These are phyloP conservation scores for Apostasia shenzhenica DNA, from an alignment of 106 monocot species.

Conservation along the genomic window DNA sequence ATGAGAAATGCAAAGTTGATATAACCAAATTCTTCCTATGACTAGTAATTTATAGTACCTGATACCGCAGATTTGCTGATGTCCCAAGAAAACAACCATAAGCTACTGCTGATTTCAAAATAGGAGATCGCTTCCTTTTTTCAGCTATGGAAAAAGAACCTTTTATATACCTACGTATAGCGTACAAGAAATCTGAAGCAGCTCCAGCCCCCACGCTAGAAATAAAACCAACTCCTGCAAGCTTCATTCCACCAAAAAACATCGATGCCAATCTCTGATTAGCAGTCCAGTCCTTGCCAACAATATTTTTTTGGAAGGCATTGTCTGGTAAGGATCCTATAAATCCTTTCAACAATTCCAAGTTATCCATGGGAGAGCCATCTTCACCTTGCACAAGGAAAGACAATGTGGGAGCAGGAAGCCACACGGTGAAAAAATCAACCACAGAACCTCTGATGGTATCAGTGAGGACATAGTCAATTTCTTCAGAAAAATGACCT, in stretches of 20 bases:
- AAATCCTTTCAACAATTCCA: conserved; percentile 69
- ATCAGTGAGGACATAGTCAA: conserved; percentile 93
- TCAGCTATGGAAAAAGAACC: conserved; percentile 19
- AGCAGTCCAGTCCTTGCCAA: conserved; percentile 64
- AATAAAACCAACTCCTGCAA: conserved; percentile 86
- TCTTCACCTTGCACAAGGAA: conserved; percentile 58
- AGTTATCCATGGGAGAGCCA: conserved; percentile 43
- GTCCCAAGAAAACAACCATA: conserved; percentile 85
- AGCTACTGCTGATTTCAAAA: conserved; percentile 71
- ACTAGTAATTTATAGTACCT: conserved; percentile 33
- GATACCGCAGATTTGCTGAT: conserved; percentile 93
- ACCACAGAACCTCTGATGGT: conserved; percentile 92
- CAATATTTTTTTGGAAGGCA: conserved; percentile 76
- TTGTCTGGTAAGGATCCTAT: conserved; percentile 86
- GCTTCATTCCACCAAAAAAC: conserved; percentile 74
- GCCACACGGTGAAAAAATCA: conserved; percentile 99
- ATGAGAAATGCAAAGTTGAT: no score
- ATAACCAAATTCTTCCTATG: no score
- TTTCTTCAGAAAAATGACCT: conserved; percentile 87
- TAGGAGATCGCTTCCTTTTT: conserved; percentile 39
- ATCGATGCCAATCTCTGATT: conserved; percentile 81
- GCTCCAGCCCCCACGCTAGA: conserved; percentile 83
- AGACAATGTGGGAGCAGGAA: conserved; percentile 93
- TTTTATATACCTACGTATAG: conserved; percentile 37
- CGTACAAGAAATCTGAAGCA: conserved; percentile 47